Conservation (phyloP, 495 filamentous ascomycete genomes). For the Annulohypoxylon moriforme region DNA sequence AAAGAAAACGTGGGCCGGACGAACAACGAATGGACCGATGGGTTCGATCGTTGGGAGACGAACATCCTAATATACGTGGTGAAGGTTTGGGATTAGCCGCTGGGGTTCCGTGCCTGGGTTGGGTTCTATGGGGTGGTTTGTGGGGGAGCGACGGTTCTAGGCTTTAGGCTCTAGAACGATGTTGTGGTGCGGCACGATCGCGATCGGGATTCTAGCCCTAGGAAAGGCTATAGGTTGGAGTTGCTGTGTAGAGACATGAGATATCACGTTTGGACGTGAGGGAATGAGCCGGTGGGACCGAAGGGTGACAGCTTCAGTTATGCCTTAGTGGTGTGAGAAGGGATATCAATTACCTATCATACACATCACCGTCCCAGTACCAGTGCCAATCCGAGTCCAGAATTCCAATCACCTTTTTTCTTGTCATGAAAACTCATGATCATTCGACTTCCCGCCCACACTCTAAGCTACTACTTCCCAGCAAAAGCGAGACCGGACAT, state of each 20-base stretch:
- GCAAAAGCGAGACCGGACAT: neutral
- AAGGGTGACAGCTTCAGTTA: neutral
- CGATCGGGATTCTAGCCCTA: neutral
- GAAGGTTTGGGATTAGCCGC: slow-evolving; percentile 2
- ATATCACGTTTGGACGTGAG: neutral
- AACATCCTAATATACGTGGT: neutral
- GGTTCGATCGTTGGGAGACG: neutral
- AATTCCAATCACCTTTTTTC: neutral
- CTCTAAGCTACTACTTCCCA: neutral
- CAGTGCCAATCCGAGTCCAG: neutral
- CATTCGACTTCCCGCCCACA: neutral
- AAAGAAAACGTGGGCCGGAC: neutral
- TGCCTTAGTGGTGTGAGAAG: slow-evolving; percentile 7
- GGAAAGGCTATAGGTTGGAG: neutral
- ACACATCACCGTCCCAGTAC: neutral
- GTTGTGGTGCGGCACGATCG: neutral
- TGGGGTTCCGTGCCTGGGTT: neutral
- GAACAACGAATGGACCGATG: neutral
- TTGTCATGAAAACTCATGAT: neutral
- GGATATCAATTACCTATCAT: slow-evolving; percentile 28
- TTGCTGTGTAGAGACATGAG: neutral
- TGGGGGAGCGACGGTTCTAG: neutral
- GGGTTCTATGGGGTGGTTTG: neutral
- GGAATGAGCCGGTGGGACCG: neutral
- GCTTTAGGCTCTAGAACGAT: neutral